These are phyloP conservation scores for Hemileccinum rubropunctum DNA, from an alignment of 768 basidiomycete genomes.

Conservation along the genomic window DNA sequence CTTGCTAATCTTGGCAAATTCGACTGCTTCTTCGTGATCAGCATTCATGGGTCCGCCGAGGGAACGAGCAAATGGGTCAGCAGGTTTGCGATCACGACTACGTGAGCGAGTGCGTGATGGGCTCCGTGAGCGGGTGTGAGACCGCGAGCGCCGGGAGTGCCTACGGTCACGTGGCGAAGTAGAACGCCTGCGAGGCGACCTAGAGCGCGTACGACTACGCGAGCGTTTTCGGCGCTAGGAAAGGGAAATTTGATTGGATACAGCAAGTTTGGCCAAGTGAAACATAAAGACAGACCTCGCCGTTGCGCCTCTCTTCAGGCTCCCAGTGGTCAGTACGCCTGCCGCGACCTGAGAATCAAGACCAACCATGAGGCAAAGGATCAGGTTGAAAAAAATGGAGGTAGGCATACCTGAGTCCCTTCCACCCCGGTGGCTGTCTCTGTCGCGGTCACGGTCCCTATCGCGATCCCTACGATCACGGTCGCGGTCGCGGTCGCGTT, in stretches of 20 bases:
- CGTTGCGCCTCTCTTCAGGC: constrained; percentile 71
- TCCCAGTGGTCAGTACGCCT: constrained; percentile 76
- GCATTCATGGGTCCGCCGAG: constrained; percentile 90
- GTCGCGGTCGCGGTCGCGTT: constrained; percentile 34
- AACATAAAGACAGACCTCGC: constrained; percentile 50
- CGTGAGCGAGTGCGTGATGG: constrained; percentile 48
- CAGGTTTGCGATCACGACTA: constrained; percentile 58
- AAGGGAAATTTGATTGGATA: background rate
- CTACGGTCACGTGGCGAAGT: constrained; percentile 55
- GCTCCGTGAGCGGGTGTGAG: constrained; percentile 60
- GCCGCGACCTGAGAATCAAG: constrained; percentile 40
- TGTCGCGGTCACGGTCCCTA: constrained; percentile 38
- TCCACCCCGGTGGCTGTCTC: constrained; percentile 46
- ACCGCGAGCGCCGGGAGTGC: constrained; percentile 57
- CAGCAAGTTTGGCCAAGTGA: background rate
- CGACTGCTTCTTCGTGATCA: constrained; percentile 88
- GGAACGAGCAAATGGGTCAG: constrained; percentile 72
- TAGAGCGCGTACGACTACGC: constrained; percentile 62
- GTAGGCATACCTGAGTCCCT: constrained; percentile 55
- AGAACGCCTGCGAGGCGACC: constrained; percentile 65
- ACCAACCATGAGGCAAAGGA: background rate
- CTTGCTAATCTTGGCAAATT: constrained; percentile 95
- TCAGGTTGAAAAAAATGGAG: background rate
- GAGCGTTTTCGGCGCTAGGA: constrained; percentile 66
- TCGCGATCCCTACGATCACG: constrained; percentile 38